These are phyloP conservation scores for Talaromyces piceae DNA, from an alignment of 2,329 filamentous ascomycete species.

Conservation along the genomic window DNA sequence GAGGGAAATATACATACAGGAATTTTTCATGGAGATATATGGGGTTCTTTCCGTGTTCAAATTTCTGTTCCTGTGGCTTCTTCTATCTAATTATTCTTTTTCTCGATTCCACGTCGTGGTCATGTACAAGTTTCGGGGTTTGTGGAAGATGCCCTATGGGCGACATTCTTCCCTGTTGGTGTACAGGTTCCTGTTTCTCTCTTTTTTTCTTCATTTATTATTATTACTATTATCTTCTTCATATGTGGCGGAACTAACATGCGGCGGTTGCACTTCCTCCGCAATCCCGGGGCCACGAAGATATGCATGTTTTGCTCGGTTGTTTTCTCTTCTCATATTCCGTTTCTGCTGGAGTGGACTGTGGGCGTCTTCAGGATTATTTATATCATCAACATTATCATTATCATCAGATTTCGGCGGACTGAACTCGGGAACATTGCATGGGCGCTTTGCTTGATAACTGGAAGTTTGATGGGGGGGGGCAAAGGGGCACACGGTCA, in stretches of 20 bases:
- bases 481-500: constrained; percentile 9
- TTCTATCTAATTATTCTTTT: constrained; percentile 11
- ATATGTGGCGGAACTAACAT: constrained; percentile 5
- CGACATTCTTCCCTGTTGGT: constrained; percentile 3
- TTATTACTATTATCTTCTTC: too few species aligned
- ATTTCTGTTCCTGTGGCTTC: constrained; percentile 13
- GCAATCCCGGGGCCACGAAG: constrained; percentile 13
- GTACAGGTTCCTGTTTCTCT: constrained; percentile 2
- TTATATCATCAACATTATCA: too few species aligned
- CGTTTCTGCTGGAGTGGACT: constrained; percentile 13
- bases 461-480: constrained; percentile 6
- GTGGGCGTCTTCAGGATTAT: constrained; percentile 11
- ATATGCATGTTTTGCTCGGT: constrained; percentile 14
- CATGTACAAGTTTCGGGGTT: constrained; percentile 28
- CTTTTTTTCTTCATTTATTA: constrained; percentile 7
- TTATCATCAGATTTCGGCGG: constrained; percentile 2
- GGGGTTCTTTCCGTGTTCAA: constrained; percentile 18
- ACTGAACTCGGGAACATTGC: constrained; percentile 5
- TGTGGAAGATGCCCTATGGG: constrained; percentile 17
- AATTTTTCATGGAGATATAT: constrained; percentile 25
- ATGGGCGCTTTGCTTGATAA: constrained; percentile 8
- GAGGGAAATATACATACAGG: constrained; percentile 32
- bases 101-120: constrained; percentile 11
- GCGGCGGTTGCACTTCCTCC: constrained; percentile 7
- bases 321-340: constrained; percentile 11